phyloP scores from a whole-genome alignment of 139 green algal genomes.

The Micractinium sp. region DNA sequence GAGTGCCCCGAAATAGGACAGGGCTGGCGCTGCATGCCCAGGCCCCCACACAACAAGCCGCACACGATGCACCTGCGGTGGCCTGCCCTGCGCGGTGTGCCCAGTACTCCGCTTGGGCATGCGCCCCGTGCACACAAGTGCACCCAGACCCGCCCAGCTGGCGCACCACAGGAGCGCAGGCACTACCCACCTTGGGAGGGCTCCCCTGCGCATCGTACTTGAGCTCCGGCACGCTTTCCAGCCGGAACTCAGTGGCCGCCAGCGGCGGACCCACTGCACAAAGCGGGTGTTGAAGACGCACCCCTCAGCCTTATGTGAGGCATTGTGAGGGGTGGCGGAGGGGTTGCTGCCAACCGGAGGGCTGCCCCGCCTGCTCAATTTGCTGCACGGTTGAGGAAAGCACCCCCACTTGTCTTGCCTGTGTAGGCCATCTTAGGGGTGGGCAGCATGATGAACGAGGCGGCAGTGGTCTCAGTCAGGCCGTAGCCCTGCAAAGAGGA shows the following conservation, averaged over 20 bases:
- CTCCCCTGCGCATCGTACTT: conserved; percentile 63
- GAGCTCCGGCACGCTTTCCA: conserved; percentile 73
- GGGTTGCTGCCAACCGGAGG: too few relatives aligned
- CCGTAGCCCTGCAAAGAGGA: conserved; percentile 77
- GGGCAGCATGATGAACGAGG: conserved; percentile 76
- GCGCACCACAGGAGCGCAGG: background rate
- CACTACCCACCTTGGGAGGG: conserved; percentile 27
- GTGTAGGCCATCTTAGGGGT: conserved; percentile 68
- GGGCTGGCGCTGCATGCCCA: too few relatives aligned
- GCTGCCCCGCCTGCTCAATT: too few relatives aligned
- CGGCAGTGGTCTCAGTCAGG: conserved; percentile 91
- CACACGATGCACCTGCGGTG: too few relatives aligned
- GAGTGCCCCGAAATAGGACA: too few relatives aligned
- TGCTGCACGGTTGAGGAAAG: too few relatives aligned
- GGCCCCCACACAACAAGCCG: too few relatives aligned
- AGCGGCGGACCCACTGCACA: conserved; percentile 75
- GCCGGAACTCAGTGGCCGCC: conserved; percentile 65
- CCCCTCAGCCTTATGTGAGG: too few relatives aligned
- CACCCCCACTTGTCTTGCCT: background rate
- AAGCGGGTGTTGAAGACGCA: background rate
- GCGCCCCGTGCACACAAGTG: too few relatives aligned
- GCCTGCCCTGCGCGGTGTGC: too few relatives aligned
- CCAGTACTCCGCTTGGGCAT: too few relatives aligned
- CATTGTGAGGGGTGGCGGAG: background rate
- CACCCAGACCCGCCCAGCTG: too few relatives aligned